Evolutionary conservation across 2,329 filamentous ascomycete genomes (phyloP).

Genomic region (Aureobasidium mangrovei): DNA sequence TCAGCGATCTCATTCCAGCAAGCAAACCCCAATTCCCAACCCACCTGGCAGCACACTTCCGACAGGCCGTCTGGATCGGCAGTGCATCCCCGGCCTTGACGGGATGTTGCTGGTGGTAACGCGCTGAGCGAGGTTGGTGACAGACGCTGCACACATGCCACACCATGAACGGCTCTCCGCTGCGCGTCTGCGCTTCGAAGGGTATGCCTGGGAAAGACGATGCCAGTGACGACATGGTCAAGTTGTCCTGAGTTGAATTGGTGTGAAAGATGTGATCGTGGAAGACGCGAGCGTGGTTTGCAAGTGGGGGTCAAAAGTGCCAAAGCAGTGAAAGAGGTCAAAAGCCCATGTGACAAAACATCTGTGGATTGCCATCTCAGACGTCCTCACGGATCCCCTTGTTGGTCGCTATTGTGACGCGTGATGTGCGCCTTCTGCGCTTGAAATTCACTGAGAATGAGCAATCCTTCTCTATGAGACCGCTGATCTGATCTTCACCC

Average conservation of each 20-base stretch:
- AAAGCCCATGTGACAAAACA: no score
- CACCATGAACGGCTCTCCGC: slow-evolving; percentile 11
- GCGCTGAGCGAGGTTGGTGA: slow-evolving; percentile 13
- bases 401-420: no score
- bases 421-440: no score
- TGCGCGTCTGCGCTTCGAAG: slow-evolving; percentile 10
- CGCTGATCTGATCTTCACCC: no score
- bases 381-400: no score
- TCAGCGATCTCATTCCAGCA: no score
- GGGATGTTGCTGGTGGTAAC: slow-evolving; percentile 13
- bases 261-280: neutral
- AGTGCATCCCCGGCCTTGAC: neutral
- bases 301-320: no score
- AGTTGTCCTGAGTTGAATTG: neutral
- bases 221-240: slow-evolving; percentile 7
- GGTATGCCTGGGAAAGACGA: neutral
- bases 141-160: slow-evolving; percentile 14
- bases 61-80: slow-evolving; percentile 2
- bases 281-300: no score
- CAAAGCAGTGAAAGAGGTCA: no score
- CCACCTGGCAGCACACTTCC: neutral
- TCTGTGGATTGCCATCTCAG: no score
- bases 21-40: neutral
- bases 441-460: no score
- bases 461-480: no score